Evolutionary conservation across 2,329 filamentous ascomycete genomes (phyloP).

Genomic region (Fusarium graminum): DNA sequence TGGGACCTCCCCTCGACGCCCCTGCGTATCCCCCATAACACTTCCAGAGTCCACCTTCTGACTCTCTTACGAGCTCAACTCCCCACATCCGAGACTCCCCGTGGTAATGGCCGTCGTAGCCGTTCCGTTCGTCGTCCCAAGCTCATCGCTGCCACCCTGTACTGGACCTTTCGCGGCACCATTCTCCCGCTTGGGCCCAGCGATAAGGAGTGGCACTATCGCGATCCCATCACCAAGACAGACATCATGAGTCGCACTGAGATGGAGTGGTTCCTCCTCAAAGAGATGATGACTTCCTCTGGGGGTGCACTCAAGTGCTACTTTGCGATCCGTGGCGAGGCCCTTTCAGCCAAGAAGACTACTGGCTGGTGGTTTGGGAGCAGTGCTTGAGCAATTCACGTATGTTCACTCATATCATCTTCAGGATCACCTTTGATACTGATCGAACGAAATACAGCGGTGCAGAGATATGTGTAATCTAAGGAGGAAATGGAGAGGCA

Average conservation of each 20-base stretch:
- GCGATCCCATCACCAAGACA: constrained; percentile 46
- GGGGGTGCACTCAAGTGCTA: constrained; percentile 46
- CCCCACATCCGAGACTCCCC: constrained; percentile 19
- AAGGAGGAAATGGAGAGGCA: neutral
- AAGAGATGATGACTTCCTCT: constrained; percentile 48
- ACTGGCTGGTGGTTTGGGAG: constrained; percentile 42
- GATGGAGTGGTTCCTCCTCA: constrained; percentile 47
- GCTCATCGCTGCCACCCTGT: constrained; percentile 40
- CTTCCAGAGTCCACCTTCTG: constrained; percentile 47
- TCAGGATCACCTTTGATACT: neutral
- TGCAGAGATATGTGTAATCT: neutral
- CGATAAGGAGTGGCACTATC: constrained; percentile 48
- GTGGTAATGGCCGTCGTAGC: constrained; percentile 11
- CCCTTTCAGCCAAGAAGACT: constrained; percentile 13
- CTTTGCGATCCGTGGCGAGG: constrained; percentile 44
- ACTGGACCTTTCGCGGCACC: constrained; percentile 45
- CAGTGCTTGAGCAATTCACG: constrained; percentile 14
- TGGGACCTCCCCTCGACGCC: constrained; percentile 44
- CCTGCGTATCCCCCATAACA: constrained; percentile 35
- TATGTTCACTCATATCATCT: neutral
- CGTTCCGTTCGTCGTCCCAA: constrained; percentile 35
- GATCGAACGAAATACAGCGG: neutral
- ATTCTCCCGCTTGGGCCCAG: constrained; percentile 42
- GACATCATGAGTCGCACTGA: constrained; percentile 46
- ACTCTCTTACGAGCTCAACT: constrained; percentile 41